Conservation (phyloP, 176 grass and related monocot genomes). For the Raddia guianensis region DNA sequence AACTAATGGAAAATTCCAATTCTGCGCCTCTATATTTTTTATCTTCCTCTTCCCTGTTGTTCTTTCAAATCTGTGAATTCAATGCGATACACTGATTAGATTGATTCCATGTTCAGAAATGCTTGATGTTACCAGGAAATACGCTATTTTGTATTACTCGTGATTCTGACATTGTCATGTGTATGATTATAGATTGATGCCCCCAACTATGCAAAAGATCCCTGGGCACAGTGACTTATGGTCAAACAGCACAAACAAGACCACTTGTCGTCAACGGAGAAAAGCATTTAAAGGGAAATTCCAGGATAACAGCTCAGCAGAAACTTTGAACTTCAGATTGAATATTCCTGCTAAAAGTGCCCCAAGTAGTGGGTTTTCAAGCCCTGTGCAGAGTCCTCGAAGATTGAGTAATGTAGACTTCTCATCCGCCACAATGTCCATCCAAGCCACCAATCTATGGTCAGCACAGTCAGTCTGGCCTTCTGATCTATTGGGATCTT, state of each 20-base stretch:
- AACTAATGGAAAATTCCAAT: not conserved
- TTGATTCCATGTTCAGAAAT: not conserved
- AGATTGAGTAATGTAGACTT: constrained; percentile 56
- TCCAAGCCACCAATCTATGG: constrained; percentile 49
- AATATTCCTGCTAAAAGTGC: constrained; percentile 80
- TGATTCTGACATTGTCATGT: constrained; percentile 31
- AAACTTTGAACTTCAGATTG: constrained; percentile 55
- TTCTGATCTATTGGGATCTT: constrained; percentile 46
- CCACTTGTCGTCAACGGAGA: constrained; percentile 47
- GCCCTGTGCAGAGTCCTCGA: constrained; percentile 67
- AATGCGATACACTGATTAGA: constrained; percentile 11
- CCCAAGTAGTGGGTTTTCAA: constrained; percentile 78
- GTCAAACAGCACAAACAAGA: constrained; percentile 42
- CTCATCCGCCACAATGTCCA: constrained; percentile 45
- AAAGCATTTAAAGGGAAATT: constrained; percentile 58
- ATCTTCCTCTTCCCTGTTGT: not conserved
- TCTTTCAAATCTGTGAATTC: not conserved
- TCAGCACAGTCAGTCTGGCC: constrained; percentile 57
- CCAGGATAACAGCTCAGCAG: constrained; percentile 49
- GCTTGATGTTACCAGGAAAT: constrained; percentile 1
- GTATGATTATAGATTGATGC: constrained; percentile 38
- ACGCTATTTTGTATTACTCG: not conserved
- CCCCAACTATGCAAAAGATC: constrained; percentile 40
- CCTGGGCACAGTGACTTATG: constrained; percentile 29
- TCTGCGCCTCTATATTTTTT: not conserved